These are phyloP conservation scores for Escallonia rubra DNA, from an alignment of 129 eudicot genomes.

Conservation along the genomic window DNA sequence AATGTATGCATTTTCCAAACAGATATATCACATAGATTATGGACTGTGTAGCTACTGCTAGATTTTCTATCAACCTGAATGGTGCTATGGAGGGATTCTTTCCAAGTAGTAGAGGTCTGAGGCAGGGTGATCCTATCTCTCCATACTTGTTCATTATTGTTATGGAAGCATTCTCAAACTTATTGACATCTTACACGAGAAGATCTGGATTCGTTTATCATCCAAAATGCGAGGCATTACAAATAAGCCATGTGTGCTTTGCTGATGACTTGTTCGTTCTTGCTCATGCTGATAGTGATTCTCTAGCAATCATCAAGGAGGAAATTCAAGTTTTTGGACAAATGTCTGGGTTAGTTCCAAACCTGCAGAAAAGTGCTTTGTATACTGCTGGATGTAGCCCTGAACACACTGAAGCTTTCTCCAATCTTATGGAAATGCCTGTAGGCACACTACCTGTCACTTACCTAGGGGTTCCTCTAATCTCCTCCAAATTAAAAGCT, in stretches of 20 bases:
- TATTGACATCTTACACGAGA: background rate
- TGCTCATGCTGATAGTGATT: background rate
- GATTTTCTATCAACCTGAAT: background rate
- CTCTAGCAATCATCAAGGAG: background rate
- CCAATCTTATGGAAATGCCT: background rate
- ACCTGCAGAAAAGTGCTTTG: background rate
- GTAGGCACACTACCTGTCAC: background rate
- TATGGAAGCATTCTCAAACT: background rate
- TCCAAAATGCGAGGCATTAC: background rate
- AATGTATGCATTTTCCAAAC: background rate
- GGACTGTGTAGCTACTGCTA: background rate
- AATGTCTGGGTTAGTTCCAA: background rate
- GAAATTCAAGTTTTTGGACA: background rate
- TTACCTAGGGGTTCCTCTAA: background rate
- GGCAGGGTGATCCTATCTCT: background rate
- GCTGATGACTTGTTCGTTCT: background rate
- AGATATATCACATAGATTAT: background rate
- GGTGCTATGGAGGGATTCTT: background rate
- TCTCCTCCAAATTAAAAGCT: background rate
- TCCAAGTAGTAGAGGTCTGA: background rate
- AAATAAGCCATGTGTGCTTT: background rate
- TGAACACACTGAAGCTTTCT: background rate
- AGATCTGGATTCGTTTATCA: background rate
- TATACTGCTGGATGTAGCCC: background rate
- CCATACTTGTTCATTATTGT: background rate